Evolutionary conservation across 2,329 filamentous ascomycete genomes (phyloP).

Genomic region (Juglanconis oblonga): DNA sequence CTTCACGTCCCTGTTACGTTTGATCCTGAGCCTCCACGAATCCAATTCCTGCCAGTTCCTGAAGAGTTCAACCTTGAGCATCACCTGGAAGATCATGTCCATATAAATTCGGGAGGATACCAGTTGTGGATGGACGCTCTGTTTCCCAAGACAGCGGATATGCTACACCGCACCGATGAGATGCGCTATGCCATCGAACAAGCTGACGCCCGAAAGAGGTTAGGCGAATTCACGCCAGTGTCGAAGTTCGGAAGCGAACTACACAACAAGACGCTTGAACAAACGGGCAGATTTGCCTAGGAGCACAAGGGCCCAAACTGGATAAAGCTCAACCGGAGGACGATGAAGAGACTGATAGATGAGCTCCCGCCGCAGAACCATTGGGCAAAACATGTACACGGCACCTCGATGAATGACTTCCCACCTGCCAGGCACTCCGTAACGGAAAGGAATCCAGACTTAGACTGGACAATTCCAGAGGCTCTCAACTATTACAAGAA

Average conservation of each 20-base stretch:
- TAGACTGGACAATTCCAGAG: background rate
- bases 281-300: background rate
- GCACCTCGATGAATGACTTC: background rate
- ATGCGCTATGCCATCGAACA: background rate
- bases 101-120: slow-evolving; percentile 23
- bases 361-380: background rate
- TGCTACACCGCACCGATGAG: slow-evolving; percentile 1
- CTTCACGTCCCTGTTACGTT: background rate
- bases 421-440: background rate
- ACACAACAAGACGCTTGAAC: background rate
- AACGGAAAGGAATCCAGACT: background rate
- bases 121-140: slow-evolving; percentile 18
- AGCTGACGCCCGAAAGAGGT: background rate
- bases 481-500: background rate
- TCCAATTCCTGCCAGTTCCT: slow-evolving; percentile 8
- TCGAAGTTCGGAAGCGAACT: background rate
- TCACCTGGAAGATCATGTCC: slow-evolving; percentile 22
- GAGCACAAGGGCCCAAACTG: slow-evolving; percentile 1
- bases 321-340: background rate
- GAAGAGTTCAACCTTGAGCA: background rate
- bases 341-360: background rate
- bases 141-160: background rate
- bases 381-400: background rate
- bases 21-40: background rate
- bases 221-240: background rate